Base-by-base conservation (phyloP, 768 basidiomycete genomes). In the Lactarius evosmus region DNA sequence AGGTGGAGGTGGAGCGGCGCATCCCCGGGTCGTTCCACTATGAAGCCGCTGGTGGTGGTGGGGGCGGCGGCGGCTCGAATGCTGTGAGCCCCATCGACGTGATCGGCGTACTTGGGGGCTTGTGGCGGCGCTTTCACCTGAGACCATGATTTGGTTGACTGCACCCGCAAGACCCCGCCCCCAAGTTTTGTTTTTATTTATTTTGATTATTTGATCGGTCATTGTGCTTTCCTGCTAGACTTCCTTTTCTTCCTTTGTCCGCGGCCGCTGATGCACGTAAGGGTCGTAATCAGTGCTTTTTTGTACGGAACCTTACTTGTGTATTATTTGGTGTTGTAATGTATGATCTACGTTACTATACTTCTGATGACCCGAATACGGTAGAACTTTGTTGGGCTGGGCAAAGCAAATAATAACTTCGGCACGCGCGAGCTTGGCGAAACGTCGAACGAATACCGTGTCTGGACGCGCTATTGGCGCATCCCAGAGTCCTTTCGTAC, bases 1-100 rank as follows among this genome's bases (percentile, higher is more conserved):
- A 59, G 7, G 49, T 34, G 1, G 61, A 63, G 22, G 40, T 22
- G 3, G 52, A 49, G 38, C 25, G 46, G 27, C 58, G 58, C 34
- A 67, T 67, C 4, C 66, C 66, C 1, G 66, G 66, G 12, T 67
- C 63, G 14, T 67, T 67, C 30, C n/a, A 65, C 34, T 17, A 61
- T 9, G 54, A 32, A 7, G 16, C 14, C 16, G 5, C 14, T 3
- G 50, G 25, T 5, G 55, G 17, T 17, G 34, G 11, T 11, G 55
- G 14, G 14, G 33, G 32, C 17, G 29, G 14, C 7, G 22, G 5
- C 5, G 32, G 27, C 2, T 33, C 7, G n/a, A n/a, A 27, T 59
- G 34, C 40, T 2, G 22, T 2, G 1, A 46, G 25, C n/a, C 38
- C 14, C 5, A 11, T 2, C 27, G 61, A 63, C 50, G 34, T 41